Conservation (phyloP, 352 stramenopile genomes). For the Pythium aquatile region DNA sequence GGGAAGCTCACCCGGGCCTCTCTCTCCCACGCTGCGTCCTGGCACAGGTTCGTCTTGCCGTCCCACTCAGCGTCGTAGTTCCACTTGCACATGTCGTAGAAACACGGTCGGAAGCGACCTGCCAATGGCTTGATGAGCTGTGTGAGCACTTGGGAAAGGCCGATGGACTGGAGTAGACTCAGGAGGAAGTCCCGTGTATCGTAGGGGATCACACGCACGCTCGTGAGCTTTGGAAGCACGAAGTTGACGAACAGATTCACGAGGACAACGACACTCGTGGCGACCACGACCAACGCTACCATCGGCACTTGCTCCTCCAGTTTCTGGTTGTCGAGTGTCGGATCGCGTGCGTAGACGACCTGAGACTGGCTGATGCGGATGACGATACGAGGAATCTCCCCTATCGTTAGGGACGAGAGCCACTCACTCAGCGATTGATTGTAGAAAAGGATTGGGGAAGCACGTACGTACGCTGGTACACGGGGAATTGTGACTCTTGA, state of each 20-base stretch:
- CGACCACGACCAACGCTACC: constrained; percentile 36
- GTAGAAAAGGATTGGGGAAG: too few relatives aligned
- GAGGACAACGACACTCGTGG: constrained; percentile 36
- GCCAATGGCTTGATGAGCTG: constrained; percentile 72
- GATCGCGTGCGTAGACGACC: constrained; percentile 53
- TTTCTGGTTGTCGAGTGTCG: constrained; percentile 56
- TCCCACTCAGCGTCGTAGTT: constrained; percentile 68
- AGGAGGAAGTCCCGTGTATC: constrained; percentile 78
- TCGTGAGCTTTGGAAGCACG: constrained; percentile 43
- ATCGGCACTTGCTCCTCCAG: constrained; percentile 59
- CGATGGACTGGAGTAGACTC: constrained; percentile 49
- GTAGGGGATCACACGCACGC: constrained; percentile 50
- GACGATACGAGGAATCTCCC: constrained; percentile 53
- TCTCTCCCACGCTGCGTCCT: constrained; percentile 39
- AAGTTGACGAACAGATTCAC: constrained; percentile 61
- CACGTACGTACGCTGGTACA: constrained; percentile 42
- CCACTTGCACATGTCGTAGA: constrained; percentile 79
- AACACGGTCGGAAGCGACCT: constrained; percentile 67
- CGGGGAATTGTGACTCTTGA: constrained; percentile 45
- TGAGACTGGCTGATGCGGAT: constrained; percentile 43
- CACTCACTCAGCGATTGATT: too few relatives aligned
- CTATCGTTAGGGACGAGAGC: constrained; percentile 19
- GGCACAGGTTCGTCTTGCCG: constrained; percentile 60
- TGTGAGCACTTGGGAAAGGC: constrained; percentile 55
- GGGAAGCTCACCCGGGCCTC: constrained; percentile 72